These are phyloP conservation scores for Ceratocystis cacaofunesta DNA, from an alignment of 2,329 filamentous ascomycete species.

Conservation along the genomic window DNA sequence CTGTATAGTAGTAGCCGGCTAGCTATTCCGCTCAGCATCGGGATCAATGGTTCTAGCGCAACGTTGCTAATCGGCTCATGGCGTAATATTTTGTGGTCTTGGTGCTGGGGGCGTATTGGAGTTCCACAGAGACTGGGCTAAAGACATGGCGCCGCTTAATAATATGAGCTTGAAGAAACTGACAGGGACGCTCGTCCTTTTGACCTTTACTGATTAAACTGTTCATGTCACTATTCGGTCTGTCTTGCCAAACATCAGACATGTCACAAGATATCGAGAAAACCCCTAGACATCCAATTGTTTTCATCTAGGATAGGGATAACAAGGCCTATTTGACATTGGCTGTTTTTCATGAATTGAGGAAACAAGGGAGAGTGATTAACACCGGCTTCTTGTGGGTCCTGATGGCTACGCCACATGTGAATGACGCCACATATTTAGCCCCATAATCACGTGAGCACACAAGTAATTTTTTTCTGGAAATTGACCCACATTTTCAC, in stretches of 20 bases:
- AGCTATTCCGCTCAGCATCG: neutral
- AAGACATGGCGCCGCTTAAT: neutral
- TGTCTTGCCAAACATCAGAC: neutral
- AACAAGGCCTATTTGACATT: neutral
- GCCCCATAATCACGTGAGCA: conserved; percentile 12
- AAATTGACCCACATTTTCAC: conserved; percentile 11
- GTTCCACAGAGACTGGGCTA: neutral
- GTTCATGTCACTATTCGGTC: neutral
- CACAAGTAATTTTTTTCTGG: conserved; percentile 8
- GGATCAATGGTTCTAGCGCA: neutral
- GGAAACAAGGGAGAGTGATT: neutral
- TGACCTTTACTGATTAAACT: neutral
- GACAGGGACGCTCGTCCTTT: no score
- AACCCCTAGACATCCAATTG: neutral
- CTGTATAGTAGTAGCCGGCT: neutral
- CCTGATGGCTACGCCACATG: neutral
- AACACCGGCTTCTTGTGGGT: neutral
- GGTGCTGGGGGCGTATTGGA: neutral
- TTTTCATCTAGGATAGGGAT: neutral
- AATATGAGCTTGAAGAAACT: no score
- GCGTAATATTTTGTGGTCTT: neutral
- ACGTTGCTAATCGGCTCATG: neutral
- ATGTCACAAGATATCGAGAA: neutral
- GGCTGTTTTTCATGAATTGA: neutral
- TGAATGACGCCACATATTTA: neutral